A percentile compares a stretch with the other conserved stretches of the same genome.
Evolutionary conservation across 164 flowering plant genomes (phyloP).

Genomic region (Magnolia kwangsiensis): DNA sequence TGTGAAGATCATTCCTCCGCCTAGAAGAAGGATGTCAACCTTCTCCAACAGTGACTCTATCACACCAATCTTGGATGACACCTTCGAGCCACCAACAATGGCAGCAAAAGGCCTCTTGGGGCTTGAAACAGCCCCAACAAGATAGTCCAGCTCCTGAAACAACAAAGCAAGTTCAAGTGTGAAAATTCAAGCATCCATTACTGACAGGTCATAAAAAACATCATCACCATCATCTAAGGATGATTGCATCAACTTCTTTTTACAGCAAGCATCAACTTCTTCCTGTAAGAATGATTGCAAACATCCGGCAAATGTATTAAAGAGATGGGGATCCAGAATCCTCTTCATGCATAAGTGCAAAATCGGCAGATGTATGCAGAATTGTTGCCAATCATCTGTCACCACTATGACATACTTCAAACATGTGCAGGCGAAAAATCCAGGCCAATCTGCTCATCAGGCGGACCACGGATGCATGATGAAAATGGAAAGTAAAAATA

Average conservation of each 20-base stretch:
- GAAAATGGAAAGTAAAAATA: too few species aligned
- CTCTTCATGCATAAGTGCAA: neutral
- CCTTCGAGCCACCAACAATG: constrained; percentile 90
- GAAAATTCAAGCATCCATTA: neutral
- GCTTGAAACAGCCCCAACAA: constrained; percentile 79
- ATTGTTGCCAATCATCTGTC: neutral
- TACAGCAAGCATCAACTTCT: too few species aligned
- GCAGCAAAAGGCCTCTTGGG: constrained; percentile 96
- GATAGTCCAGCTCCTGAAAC: constrained; percentile 77
- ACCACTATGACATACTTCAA: neutral
- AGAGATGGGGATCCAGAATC: neutral
- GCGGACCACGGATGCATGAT: too few species aligned
- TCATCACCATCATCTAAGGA: neutral
- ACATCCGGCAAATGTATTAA: neutral
- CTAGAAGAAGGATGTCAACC: constrained; percentile 65
- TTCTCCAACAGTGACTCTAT: constrained; percentile 75
- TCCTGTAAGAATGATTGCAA: neutral
- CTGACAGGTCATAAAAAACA: neutral
- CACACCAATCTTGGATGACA: constrained; percentile 82
- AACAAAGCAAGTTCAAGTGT: neutral
- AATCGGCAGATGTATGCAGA: neutral
- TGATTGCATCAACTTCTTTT: too few species aligned
- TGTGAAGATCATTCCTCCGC: constrained; percentile 93
- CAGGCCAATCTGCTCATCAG: too few species aligned
- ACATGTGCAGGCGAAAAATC: too few species aligned